These are phyloP conservation scores for Boechera divaricarpa DNA, from an alignment of 345 rosid genomes.

Conservation along the genomic window DNA sequence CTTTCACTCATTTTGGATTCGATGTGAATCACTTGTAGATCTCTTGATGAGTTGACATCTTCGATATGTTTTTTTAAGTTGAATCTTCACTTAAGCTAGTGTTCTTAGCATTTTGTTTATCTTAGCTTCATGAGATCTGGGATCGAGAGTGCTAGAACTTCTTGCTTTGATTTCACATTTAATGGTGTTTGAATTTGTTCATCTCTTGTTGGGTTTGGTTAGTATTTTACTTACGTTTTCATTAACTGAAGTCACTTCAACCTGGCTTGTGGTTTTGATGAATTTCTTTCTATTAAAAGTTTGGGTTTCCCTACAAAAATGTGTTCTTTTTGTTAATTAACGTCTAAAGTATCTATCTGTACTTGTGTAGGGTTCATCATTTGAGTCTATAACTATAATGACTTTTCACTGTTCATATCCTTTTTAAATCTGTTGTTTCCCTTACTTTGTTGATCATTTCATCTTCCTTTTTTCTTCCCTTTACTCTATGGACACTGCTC, in stretches of 20 bases:
- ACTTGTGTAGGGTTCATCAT: constrained; percentile 44
- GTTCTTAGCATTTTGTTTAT: constrained; percentile 7
- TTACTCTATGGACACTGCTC: not conserved
- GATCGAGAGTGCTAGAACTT: not conserved
- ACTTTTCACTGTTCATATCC: constrained; percentile 11
- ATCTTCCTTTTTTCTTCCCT: constrained; percentile 15
- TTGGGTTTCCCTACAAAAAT: not conserved
- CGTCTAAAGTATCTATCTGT: constrained; percentile 23
- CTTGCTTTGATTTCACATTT: not conserved
- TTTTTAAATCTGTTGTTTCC: not conserved
- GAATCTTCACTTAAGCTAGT: constrained; percentile 17
- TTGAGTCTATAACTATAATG: constrained; percentile 33
- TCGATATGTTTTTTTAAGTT: not conserved
- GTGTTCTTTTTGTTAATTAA: constrained; percentile 26
- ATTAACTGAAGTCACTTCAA: not conserved
- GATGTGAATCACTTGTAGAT: constrained; percentile 2
- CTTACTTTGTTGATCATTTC: constrained; percentile 39
- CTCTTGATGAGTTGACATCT: constrained; percentile 1
- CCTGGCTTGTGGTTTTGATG: not conserved
- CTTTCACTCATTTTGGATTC: constrained; percentile 11
- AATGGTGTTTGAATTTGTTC: not conserved
- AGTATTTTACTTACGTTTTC: not conserved
- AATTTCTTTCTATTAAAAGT: not conserved
- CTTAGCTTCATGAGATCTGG: constrained; percentile 36
- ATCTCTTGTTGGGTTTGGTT: not conserved